Evolutionary conservation across 2,329 filamentous ascomycete genomes (phyloP), one percentile per base, ranked within the genome.

Genomic region (Falciphora oryzae): DNA sequence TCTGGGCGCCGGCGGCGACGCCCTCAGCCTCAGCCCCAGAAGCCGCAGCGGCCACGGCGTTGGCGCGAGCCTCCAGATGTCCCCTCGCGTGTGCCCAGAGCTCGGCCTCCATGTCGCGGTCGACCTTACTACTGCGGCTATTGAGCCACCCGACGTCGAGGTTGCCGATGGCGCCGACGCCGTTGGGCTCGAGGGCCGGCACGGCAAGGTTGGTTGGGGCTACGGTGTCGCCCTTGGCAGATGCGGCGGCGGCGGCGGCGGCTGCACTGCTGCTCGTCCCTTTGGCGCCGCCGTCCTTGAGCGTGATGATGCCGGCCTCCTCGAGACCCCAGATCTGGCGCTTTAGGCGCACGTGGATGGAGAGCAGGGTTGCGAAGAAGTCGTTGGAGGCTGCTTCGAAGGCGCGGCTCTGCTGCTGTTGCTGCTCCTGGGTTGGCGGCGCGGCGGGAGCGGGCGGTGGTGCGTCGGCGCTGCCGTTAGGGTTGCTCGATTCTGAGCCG

Each of bases 141-240:
- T 97, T 98, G 70, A 98, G 77, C 86, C 91, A 94, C 38, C 93
- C 93, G 18, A 96, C 89, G 73, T 97, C 93, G 63, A 97, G 80
- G 32, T 78, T 79, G 13, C 84, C 85, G 44, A 86, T 83, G 70
- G 80, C 81, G 28, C 81, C 85, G 65, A 80, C 76, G 56, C 82
- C 85, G 59, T 85, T 78, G 56, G 87, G 81, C 73, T 86, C 78
- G 68, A 85, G 69, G 58, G 75, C 75, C 13, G 71, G 64, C 1
- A 57, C 62, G 7, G 50, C 35, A 4, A 32, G 31, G 11, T 62
- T 64, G n/a, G 67, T 62, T 5, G 62, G 57, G 44, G 59, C 69
- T 58, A 44, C 66, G 59, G 8, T 61, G 62, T 68, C 57, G 58
- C 32, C 65, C 65, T 61, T 65, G 32, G 63, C 56, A 13, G 53